Evolutionary conservation across 805 yeast genomes (phyloP).

Genomic region (Schwanniomyces pseudopolymorphus): DNA sequence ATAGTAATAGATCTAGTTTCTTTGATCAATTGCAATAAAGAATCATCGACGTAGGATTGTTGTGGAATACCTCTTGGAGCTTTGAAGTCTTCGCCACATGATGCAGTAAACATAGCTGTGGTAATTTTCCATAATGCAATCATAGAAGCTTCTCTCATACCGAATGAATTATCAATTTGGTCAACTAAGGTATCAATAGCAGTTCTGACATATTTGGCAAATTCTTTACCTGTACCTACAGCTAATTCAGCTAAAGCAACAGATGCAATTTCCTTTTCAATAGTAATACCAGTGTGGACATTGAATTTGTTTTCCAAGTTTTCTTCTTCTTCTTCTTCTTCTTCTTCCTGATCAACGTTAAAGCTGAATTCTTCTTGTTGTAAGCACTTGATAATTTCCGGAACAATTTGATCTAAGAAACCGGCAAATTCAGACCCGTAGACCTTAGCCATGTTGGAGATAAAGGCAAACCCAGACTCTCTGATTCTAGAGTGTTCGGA

Average conservation of each 20-base stretch:
- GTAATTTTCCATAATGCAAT: constrained; percentile 80
- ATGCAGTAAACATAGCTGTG: constrained; percentile 61
- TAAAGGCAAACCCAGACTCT: constrained; percentile 92
- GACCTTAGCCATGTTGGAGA: constrained; percentile 91
- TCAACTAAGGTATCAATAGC: constrained; percentile 62
- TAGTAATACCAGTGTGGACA: constrained; percentile 91
- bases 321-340: constrained; percentile 52
- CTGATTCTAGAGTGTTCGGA: constrained; percentile 82
- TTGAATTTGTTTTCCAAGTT: constrained; percentile 71
- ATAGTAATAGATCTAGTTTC: constrained; percentile 68
- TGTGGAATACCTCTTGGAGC: constrained; percentile 66
- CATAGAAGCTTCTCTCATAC: constrained; percentile 86
- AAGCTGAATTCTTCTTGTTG: constrained; percentile 83
- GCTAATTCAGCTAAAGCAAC: constrained; percentile 89
- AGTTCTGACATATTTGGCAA: constrained; percentile 73
- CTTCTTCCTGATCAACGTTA: constrained; percentile 49
- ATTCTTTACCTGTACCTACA: constrained; percentile 77
- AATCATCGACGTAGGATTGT: constrained; percentile 57
- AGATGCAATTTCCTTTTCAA: constrained; percentile 94
- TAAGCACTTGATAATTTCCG: constrained; percentile 79
- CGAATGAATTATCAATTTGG: constrained; percentile 83
- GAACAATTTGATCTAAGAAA: constrained; percentile 78
- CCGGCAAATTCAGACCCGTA: constrained; percentile 89
- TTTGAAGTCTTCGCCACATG: constrained; percentile 45
- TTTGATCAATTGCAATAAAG: constrained; percentile 57